Evolutionary conservation across 1,284 basidiomycete species (phyloP).

Genomic region (Porogramme epimiltina): DNA sequence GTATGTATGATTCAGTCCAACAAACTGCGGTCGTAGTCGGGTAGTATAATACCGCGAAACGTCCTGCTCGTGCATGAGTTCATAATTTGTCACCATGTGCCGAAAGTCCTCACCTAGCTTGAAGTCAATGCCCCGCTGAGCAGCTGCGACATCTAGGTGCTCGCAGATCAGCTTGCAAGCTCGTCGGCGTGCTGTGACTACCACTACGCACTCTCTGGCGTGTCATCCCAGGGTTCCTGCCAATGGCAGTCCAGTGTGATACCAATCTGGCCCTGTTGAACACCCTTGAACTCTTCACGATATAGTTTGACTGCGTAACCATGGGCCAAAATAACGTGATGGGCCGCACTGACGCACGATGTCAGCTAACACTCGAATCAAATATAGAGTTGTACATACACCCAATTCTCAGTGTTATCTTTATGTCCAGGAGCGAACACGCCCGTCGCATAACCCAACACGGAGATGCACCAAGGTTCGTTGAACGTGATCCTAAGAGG

Average conservation of each 20-base stretch:
- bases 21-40: too few species aligned
- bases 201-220: conserved; percentile 41
- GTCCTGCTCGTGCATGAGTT: conserved; percentile 16
- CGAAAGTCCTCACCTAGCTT: conserved; percentile 30
- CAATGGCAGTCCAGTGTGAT: conserved; percentile 64
- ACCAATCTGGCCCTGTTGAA: conserved; percentile 64
- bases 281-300: conserved; percentile 56
- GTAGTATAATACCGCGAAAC: conserved; percentile 31
- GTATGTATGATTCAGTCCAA: conserved; percentile 21
- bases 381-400: conserved; percentile 42
- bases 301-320: conserved; percentile 68
- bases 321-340: conserved; percentile 71
- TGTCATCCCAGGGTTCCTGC: conserved; percentile 50
- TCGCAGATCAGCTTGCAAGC: neutral
- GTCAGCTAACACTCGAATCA: neutral
- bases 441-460: conserved; percentile 66
- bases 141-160: conserved; percentile 41
- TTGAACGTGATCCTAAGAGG: conserved; percentile 62
- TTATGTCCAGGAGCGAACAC: conserved; percentile 69
- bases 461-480: conserved; percentile 72
- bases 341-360: conserved; percentile 52
- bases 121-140: conserved; percentile 45
- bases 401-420: conserved; percentile 72
- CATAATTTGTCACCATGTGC: neutral
- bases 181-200: neutral